A percentile compares a stretch with the other conserved stretches of the same genome.
These are phyloP conservation scores for Bryum argenteum DNA, from an alignment of 225 moss, liverwort and hornwort species.

Conservation along the genomic window DNA sequence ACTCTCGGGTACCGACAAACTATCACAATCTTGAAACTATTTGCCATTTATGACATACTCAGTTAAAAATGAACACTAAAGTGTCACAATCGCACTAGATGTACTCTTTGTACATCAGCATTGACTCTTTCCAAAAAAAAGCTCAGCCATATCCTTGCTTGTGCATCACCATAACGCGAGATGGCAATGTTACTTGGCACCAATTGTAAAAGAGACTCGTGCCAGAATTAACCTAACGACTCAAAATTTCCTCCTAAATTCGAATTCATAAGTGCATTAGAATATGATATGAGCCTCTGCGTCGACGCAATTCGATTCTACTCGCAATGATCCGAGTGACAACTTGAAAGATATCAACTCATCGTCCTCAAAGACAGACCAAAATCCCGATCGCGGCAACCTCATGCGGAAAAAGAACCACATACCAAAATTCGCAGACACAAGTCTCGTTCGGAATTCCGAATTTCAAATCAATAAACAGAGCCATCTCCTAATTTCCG, in stretches of 20 bases:
- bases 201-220: too few species aligned
- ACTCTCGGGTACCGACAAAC: neutral
- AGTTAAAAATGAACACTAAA: neutral
- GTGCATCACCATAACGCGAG: slow-evolving; percentile 7
- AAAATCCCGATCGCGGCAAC: too few species aligned
- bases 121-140: slow-evolving; percentile 18
- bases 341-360: too few species aligned
- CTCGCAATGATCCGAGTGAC: too few species aligned
- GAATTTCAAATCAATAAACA: too few species aligned
- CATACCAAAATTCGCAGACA: too few species aligned
- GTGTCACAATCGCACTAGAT: slow-evolving; percentile 6
- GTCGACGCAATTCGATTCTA: too few species aligned
- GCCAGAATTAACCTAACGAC: too few species aligned
- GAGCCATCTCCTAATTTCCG: neutral
- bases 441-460: too few species aligned
- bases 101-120: neutral
- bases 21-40: neutral
- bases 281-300: too few species aligned
- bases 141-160: slow-evolving; percentile 7
- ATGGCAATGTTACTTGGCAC: neutral
- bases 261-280: neutral
- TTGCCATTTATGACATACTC: neutral
- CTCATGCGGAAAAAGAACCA: too few species aligned
- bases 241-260: neutral
- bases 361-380: too few species aligned